phyloP scores from a whole-genome alignment of 805 yeast species.

The Cyberlindnera xylosilytica region DNA sequence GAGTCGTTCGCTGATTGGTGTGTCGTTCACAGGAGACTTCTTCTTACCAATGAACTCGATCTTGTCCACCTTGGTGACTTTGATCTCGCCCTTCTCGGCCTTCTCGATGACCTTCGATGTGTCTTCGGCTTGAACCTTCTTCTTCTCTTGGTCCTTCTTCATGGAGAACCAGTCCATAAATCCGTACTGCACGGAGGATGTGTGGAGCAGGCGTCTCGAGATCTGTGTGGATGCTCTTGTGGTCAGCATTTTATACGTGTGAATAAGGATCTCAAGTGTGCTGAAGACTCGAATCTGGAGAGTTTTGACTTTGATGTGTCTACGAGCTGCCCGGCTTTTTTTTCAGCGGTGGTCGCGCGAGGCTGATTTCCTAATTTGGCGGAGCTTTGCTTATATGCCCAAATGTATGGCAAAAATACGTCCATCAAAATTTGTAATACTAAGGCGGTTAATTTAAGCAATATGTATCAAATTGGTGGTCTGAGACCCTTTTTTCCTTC shows the following conservation, averaged over 20 bases:
- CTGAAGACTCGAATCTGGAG: not conserved
- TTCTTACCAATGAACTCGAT: slow-evolving; percentile 28
- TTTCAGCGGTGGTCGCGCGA: not conserved
- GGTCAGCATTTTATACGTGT: slow-evolving; percentile 5
- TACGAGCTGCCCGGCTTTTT: not conserved
- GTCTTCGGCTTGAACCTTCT: slow-evolving; percentile 21
- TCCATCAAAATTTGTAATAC: not conserved
- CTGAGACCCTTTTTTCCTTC: too few relatives aligned
- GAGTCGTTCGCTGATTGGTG: slow-evolving; percentile 17
- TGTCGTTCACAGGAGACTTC: slow-evolving; percentile 9
- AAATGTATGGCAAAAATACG: not conserved
- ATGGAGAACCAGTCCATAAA: slow-evolving; percentile 40
- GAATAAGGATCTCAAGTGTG: too few relatives aligned
- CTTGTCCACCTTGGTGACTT: slow-evolving; percentile 19
- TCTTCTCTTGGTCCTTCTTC: slow-evolving; percentile 28
- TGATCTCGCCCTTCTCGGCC: slow-evolving; percentile 33
- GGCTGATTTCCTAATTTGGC: slow-evolving; percentile 18
- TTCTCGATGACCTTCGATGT: slow-evolving; percentile 32
- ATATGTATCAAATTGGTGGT: too few relatives aligned
- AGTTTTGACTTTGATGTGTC: not conserved
- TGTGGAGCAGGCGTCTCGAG: slow-evolving; percentile 25
- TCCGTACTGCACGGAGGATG: slow-evolving; percentile 25
- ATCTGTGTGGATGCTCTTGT: slow-evolving; percentile 6
- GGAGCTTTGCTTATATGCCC: not conserved
- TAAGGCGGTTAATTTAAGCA: not conserved